A percentile compares a stretch with the other conserved stretches of the same genome.
phyloP scores from a whole-genome alignment of 139 green algal species.

The Coelastrella sp. region DNA sequence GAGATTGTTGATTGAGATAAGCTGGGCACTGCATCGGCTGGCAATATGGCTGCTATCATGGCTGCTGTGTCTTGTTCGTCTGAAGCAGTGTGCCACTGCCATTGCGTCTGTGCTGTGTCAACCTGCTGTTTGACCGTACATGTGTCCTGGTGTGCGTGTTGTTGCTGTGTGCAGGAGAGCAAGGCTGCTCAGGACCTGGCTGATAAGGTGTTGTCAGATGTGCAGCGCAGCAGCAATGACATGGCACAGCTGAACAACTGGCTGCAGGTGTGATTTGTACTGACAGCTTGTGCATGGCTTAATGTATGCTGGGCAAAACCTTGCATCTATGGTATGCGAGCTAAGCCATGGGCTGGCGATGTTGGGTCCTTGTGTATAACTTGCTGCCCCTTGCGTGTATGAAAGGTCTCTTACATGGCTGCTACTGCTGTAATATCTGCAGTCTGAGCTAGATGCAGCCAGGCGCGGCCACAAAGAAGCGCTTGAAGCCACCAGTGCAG shows the following conservation, averaged over 20 bases:
- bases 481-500: constrained; percentile 3
- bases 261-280: constrained; percentile 20
- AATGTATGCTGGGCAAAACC: no score
- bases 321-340: no score
- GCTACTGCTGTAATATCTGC: not conserved
- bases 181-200: constrained; percentile 4
- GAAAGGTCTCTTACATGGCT: not conserved
- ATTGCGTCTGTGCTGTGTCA: no score
- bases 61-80: no score
- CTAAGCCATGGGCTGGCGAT: no score
- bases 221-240: constrained; percentile 46
- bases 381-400: not conserved
- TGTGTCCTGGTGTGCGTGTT: no score
- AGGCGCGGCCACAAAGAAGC: constrained; percentile 11
- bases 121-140: no score
- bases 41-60: no score
- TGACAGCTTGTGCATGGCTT: not conserved
- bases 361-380: no score
- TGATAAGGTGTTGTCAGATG: constrained; percentile 39
- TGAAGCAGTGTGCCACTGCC: no score
- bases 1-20: no score
- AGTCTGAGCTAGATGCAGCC: constrained; percentile 34
- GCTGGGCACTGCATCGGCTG: no score
- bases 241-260: constrained; percentile 25
- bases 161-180: constrained; percentile 30